These are phyloP conservation scores for Ziziphus jujuba DNA, from an alignment of 306 rosid species.

Conservation along the genomic window DNA sequence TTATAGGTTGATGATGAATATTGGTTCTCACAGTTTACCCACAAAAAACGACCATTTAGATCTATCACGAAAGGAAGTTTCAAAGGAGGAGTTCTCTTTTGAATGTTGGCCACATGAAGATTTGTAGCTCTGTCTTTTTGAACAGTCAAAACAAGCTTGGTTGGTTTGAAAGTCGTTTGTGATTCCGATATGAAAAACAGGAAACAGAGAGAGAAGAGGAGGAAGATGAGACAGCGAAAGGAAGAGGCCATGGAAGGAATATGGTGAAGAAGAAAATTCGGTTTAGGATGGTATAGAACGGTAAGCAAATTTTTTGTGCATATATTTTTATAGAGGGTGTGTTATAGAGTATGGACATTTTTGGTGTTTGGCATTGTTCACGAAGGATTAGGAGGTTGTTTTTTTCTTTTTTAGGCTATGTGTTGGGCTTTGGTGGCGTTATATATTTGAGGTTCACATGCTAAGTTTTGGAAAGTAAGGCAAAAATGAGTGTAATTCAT, in stretches of 20 bases:
- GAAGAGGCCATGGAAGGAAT: conserved; percentile 18
- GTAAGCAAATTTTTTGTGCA: background rate
- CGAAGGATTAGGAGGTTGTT: background rate
- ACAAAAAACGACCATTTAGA: conserved; percentile 41
- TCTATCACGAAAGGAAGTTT: conserved; percentile 41
- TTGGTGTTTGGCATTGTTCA: conserved; percentile 4
- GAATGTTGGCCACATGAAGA: conserved; percentile 48
- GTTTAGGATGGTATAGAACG: background rate
- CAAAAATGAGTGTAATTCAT: background rate
- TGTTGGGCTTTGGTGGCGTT: conserved; percentile 8
- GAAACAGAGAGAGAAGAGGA: background rate
- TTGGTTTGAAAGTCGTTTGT: conserved; percentile 23
- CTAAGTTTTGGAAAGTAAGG: background rate
- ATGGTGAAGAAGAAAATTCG: background rate
- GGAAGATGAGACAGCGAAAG: conserved; percentile 7
- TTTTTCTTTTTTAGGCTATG: background rate
- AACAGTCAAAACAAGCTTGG: conserved; percentile 32
- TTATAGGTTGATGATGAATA: conserved; percentile 38
- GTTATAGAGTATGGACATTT: conserved; percentile 7
- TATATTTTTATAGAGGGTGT: conserved; percentile 9
- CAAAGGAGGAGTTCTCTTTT: conserved; percentile 39
- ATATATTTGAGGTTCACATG: conserved; percentile 7
- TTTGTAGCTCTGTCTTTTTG: conserved; percentile 31
- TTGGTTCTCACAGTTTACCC: conserved; percentile 43
- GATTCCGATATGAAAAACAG: background rate